phyloP scores from a whole-genome alignment of 2,329 filamentous ascomycete species.

The Tympanopsis confertula region DNA sequence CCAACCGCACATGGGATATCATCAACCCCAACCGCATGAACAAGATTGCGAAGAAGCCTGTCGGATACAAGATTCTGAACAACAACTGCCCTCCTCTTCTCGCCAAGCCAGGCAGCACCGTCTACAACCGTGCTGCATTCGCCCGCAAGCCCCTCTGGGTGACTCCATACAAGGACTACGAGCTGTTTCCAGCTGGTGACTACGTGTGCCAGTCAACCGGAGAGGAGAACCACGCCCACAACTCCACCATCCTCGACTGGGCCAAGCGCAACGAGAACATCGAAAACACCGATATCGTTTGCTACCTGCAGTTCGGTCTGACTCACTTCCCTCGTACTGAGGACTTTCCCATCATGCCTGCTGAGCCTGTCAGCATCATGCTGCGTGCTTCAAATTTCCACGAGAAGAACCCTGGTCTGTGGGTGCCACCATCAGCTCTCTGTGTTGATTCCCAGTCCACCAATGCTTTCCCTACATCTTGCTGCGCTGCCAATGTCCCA shows the following conservation, averaged over 20 bases:
- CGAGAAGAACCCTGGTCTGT: slow-evolving; percentile 35
- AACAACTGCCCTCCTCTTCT: slow-evolving; percentile 21
- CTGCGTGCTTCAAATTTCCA: slow-evolving; percentile 38
- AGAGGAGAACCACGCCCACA: slow-evolving; percentile 26
- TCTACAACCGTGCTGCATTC: slow-evolving; percentile 46
- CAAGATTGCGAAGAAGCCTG: slow-evolving; percentile 31
- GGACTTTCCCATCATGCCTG: slow-evolving; percentile 48
- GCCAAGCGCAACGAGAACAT: slow-evolving; percentile 38
- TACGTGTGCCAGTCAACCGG: slow-evolving; percentile 49
- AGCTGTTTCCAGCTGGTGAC: slow-evolving; percentile 46
- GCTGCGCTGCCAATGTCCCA: too few species aligned
- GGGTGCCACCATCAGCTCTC: too few species aligned
- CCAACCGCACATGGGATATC: slow-evolving; percentile 9
- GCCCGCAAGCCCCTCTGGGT: slow-evolving; percentile 47
- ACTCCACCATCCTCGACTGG: slow-evolving; percentile 28
- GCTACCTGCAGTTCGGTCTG: slow-evolving; percentile 44
- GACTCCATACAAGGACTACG: slow-evolving; percentile 41
- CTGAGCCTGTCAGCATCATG: slow-evolving; percentile 37
- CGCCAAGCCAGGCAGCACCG: slow-evolving; percentile 36
- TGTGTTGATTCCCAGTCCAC: too few species aligned
- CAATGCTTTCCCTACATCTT: too few species aligned
- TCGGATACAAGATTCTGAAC: slow-evolving; percentile 33
- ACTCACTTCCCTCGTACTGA: slow-evolving; percentile 43
- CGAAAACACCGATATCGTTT: slow-evolving; percentile 41
- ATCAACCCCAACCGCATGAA: slow-evolving; percentile 40